Base-by-base conservation (phyloP, 441 rosid species). In the Hura crepitans region DNA sequence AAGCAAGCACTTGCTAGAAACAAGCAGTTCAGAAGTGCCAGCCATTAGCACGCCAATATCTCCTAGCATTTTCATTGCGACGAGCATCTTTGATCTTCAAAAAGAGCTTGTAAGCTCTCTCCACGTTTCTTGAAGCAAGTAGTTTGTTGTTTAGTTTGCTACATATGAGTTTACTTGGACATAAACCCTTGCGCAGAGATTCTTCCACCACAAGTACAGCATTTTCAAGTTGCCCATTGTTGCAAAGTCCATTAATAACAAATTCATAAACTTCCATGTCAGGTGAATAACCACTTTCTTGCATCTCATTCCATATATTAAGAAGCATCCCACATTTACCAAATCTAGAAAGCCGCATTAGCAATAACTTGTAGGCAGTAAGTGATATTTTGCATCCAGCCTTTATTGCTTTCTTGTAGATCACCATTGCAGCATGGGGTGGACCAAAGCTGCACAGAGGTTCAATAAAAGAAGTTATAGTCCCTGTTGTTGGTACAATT, bases 181-280 rank as follows among this genome's bases (percentile, higher is more conserved):
- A 91, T 81, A 88, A 90, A 39, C 96, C 97, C 78, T 82, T 81
- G 13, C 60, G 71, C 77, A 94, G 57, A 49, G 91, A 82, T 81
- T 92, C 98, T 82, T 94, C 97, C 91, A 89, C 86, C 20, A 89
- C 97, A 79, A 88, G 90, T 23, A 80, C 90, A 22, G 97, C 96
- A 77, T 85, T 94, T 62, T 92, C 97, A 31, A 94, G 84, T 81
- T 94, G 97, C 66, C 98, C 97, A 53, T 86, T 73, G 78, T 85
- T 90, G 84, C 96, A 90, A 20, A 94, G 97, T 45, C 97, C 97
- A 74, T 86, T 84, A 51, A 92, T 84, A n/a, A 94, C 82, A 59
- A 80, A 81, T 67, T 92, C 97, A 61, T 92, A 92, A 50, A 89
- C 90, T 82, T 94, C 96, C 65, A 75, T 75, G 27, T 92, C 97